Evolutionary conservation across 345 rosid genomes (phyloP), one percentile per base, ranked within the genome.

Genomic region (Luvunga scandens): DNA sequence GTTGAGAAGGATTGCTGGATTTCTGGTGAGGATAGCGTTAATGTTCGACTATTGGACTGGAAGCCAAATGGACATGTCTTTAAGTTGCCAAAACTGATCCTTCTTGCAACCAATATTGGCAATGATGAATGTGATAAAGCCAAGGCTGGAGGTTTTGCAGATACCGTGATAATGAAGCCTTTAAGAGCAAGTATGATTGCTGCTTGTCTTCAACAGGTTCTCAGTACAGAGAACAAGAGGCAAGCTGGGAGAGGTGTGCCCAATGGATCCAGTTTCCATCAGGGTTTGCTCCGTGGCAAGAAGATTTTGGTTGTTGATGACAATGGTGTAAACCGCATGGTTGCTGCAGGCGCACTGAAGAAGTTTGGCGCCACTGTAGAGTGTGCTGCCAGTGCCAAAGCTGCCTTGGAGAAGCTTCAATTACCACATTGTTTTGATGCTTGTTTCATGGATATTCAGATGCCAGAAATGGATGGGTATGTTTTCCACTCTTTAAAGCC

Each of bases 401-500:
- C 87, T 83, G 99, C 99, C 14, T 67, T 96, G 65, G 75, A 75
- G 28, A 77, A 90, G 86, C 99, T 96, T 84, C 87, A 90, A 75
- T 81, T 88, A 64, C 97, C 99, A 18, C 99, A 96, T 69, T 56
- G 6, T 63, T 94, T 91, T 28, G 98, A 96, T 85, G 99, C 99
- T 36, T 96, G 99, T 87, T 96, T 96, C 85, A 96, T 96, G 99
- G 99, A 96, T 72, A 94, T 96, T 77, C 99, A 96, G 79, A 96
- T 96, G 99, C 99, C 99, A 3, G 98, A 92, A 79, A 96, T 96
- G 99, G 99, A 96, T 72, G 99, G 99, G 98, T 95, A 85, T 77
- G 90, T 48, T 38, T 24, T 63, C 2, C 19, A 45, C 68, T 2
- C 24, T 45, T 73, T 48, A 27, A 63, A 25, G 22, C 73, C 69